Percentiles rank a stretch among this genome's conserved stretches.
Evolutionary conservation across 164 flowering plant genomes (phyloP).

Genomic region (Aristolochia contorta): DNA sequence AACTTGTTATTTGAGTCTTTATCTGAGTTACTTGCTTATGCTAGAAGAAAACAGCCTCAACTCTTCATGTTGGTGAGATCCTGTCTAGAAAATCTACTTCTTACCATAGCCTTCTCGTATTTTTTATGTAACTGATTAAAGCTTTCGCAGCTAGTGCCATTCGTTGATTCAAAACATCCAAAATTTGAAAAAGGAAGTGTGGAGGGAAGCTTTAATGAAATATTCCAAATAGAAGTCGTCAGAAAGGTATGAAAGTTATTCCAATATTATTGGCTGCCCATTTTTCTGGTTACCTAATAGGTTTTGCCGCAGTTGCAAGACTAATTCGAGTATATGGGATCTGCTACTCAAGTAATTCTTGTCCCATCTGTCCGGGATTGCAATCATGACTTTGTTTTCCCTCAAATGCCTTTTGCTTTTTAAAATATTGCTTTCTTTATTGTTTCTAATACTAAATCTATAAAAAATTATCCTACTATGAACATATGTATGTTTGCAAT

Average conservation of each 20-base stretch:
- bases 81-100: not conserved
- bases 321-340: conserved; percentile 72
- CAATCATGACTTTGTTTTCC: conserved; percentile 87
- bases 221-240: conserved; percentile 62
- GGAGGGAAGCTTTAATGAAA: conserved; percentile 57
- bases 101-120: not conserved
- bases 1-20: conserved; percentile 89
- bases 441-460: not conserved
- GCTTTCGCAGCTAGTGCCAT: conserved; percentile 80
- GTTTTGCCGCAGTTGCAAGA: conserved; percentile 66
- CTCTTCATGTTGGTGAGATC: conserved; percentile 67
- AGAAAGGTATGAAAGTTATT: conserved; percentile 43
- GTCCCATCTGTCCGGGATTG: conserved; percentile 93
- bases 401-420: conserved; percentile 54
- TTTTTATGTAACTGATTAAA: not conserved
- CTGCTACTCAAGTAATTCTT: conserved; percentile 61
- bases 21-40: conserved; percentile 70
- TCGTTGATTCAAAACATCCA: conserved; percentile 92
- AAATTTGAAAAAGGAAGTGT: conserved; percentile 65
- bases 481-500: too few relatives aligned
- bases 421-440: not conserved
- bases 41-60: conserved; percentile 78
- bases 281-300: conserved; percentile 1
- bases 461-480: too few relatives aligned
- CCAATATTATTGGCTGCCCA: not conserved